Percentiles rank a stretch among this genome's conserved stretches.
phyloP scores from a whole-genome alignment of 2,329 filamentous ascomycete species.

The Fusarium poae region DNA sequence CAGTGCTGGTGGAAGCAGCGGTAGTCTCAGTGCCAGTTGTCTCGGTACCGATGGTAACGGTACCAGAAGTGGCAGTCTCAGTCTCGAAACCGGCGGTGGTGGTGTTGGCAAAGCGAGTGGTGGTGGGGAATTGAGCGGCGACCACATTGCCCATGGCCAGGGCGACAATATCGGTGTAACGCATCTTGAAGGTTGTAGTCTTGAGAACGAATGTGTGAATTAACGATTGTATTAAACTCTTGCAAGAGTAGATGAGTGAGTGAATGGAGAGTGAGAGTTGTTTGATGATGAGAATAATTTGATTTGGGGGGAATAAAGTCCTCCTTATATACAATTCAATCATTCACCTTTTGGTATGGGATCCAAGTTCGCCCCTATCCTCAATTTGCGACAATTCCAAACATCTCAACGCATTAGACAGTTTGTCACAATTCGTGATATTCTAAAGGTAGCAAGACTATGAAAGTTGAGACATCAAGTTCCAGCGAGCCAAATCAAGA shows the following conservation, averaged over 20 bases:
- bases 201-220: conserved; percentile 39
- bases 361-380: not conserved
- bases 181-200: conserved; percentile 47
- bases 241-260: conserved; percentile 43
- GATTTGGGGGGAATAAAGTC: conserved; percentile 15
- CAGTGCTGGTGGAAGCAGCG: conserved; percentile 12
- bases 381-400: not conserved
- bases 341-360: not conserved
- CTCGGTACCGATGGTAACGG: conserved; percentile 1
- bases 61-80: not conserved
- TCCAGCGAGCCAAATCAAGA: not conserved
- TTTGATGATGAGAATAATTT: conserved; percentile 35
- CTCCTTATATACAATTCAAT: conserved; percentile 45
- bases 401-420: not conserved
- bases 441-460: not conserved
- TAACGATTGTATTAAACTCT: conserved; percentile 46
- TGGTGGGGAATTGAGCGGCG: conserved; percentile 38
- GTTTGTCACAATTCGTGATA: not conserved
- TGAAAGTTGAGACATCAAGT: not conserved
- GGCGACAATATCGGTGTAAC: conserved; percentile 48
- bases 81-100: conserved; percentile 4
- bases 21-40: conserved; percentile 8
- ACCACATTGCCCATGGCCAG: conserved; percentile 50
- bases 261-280: conserved; percentile 47
- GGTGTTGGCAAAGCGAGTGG: conserved; percentile 15